phyloP scores from a whole-genome alignment of 2,329 filamentous ascomycete genomes.

The Zymoseptoria pseudotritici region DNA sequence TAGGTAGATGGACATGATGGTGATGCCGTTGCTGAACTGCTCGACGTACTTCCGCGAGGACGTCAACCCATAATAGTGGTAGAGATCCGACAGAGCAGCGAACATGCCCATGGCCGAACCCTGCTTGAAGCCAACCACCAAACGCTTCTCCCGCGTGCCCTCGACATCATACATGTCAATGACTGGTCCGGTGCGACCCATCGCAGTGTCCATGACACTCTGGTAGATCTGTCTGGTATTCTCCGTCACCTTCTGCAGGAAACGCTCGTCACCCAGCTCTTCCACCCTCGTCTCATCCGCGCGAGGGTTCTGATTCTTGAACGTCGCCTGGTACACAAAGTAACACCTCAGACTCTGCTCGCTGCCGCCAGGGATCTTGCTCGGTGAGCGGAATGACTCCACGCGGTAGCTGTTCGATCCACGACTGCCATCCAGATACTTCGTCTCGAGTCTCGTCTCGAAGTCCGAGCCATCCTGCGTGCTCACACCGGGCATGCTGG shows the following conservation, averaged over 20 bases:
- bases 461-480: slow-evolving; percentile 76
- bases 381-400: slow-evolving; percentile 92
- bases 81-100: slow-evolving; percentile 88
- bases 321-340: slow-evolving; percentile 96
- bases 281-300: slow-evolving; percentile 82
- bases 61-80: slow-evolving; percentile 97
- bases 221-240: slow-evolving; percentile 97
- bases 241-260: slow-evolving; percentile 88
- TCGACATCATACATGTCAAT: slow-evolving; percentile 98
- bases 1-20: slow-evolving; percentile 92
- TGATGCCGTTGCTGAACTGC: slow-evolving; percentile 97
- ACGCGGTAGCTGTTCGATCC: slow-evolving; percentile 74
- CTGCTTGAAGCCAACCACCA: slow-evolving; percentile 91
- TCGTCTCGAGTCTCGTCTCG: slow-evolving; percentile 86
- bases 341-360: slow-evolving; percentile 90
- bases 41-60: slow-evolving; percentile 94
- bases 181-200: slow-evolving; percentile 80
- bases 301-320: slow-evolving; percentile 65
- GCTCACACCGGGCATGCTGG: slow-evolving; percentile 78
- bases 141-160: slow-evolving; percentile 79
- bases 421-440: slow-evolving; percentile 79
- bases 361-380: slow-evolving; percentile 62
- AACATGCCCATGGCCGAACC: slow-evolving; percentile 89
- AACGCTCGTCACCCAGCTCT: slow-evolving; percentile 84
- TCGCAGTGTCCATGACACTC: slow-evolving; percentile 80